Evolutionary conservation across 1,284 basidiomycete species (phyloP).

Genomic region (Taiwanofungus camphoratus): DNA sequence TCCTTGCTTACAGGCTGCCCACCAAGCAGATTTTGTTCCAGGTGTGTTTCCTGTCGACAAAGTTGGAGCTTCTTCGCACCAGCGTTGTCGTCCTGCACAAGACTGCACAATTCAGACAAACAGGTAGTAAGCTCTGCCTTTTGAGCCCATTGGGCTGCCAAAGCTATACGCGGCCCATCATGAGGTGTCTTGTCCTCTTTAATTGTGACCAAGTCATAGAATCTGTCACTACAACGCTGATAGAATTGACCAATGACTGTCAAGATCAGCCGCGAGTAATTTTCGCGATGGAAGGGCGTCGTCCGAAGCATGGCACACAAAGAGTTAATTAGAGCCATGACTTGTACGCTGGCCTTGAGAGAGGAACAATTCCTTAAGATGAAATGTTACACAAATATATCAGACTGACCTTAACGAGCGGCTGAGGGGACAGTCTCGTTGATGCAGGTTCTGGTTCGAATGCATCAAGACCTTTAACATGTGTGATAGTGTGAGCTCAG

Average conservation of each 20-base stretch:
- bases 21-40: constrained; percentile 65
- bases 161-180: constrained; percentile 39
- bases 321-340: constrained; percentile 90
- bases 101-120: constrained; percentile 53
- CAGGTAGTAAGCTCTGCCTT: constrained; percentile 71
- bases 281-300: constrained; percentile 95
- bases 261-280: constrained; percentile 89
- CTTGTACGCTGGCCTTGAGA: constrained; percentile 68
- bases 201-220: constrained; percentile 66
- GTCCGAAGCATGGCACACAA: constrained; percentile 89
- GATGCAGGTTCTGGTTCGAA: constrained; percentile 76
- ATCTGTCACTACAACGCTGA: constrained; percentile 86
- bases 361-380: background rate
- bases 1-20: constrained; percentile 47
- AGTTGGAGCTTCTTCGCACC: constrained; percentile 46
- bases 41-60: constrained; percentile 68
- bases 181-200: constrained; percentile 31
- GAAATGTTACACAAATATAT: background rate
- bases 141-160: constrained; percentile 88
- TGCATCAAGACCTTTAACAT: constrained; percentile 64
- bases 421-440: constrained; percentile 55
- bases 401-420: constrained; percentile 69
- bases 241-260: constrained; percentile 97
- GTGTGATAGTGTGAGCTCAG: background rate
- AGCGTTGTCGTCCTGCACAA: constrained; percentile 34